Evolutionary conservation across 2,329 filamentous ascomycete genomes (phyloP), one percentile per base, ranked within the genome.

Genomic region (Lecanosticta acicola): DNA sequence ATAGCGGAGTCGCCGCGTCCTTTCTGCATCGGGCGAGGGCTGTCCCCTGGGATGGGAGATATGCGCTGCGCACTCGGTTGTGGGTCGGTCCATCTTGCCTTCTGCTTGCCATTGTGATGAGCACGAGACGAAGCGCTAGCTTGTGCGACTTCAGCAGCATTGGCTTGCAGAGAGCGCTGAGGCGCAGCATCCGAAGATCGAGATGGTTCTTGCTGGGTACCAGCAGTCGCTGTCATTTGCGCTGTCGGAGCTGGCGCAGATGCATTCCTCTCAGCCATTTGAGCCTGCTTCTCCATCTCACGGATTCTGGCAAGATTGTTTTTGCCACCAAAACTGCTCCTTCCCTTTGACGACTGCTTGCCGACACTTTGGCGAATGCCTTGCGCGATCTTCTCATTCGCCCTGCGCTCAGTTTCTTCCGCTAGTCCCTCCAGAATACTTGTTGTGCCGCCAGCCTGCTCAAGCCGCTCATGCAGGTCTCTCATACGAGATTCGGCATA

Each of bases 381-480:
- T 32, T 53, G 52, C 35, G 44, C 56, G 32, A 32, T 35, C 47
- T 45, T 50, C 39, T 51, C 48, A 13, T 47, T 39, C 16, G 41
- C 43, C 9, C 55, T 41, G 10, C 45, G 55, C 45, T 65, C 55
- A 29, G 60, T 51, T 50, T 59, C 60, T 26, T 50, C 46, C 21
- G 61, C 48, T 42, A 73, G 51, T 26, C 52, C 50, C 14, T 57
- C 49, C 9, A 64, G 43, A 39, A 75, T 69, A n/a, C 49, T 57
- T 10, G 66, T 57, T 10, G 71, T 53, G n/a, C 72, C 71, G 2
- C 73, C 74, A 47, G 70, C 66, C 2, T 54, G 40, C 8, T 61
- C 54, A 14, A 81, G 65, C 1, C 66, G 60, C 2, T 56, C 41
- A 16, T 68, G 59, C 34, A 81, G 68, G 48, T 80, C 73, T 8